Conservation (phyloP, 1,139 yeast species). For the Zygosaccharomyces sapae region DNA sequence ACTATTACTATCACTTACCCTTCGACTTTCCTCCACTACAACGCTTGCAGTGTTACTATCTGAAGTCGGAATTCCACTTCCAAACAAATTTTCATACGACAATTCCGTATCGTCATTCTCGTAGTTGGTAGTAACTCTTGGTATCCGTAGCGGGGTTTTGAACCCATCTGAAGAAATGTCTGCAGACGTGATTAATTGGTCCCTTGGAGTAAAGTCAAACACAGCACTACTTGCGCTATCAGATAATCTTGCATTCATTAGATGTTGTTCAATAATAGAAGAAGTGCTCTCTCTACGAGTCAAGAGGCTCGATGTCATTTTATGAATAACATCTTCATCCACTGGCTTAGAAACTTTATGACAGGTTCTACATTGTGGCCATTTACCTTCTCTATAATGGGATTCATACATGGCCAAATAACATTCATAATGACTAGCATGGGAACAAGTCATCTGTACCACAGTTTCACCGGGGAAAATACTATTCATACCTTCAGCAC, state of each 20-base stretch:
- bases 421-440: slow-evolving; percentile 32
- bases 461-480: slow-evolving; percentile 37
- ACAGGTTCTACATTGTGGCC: slow-evolving; percentile 33
- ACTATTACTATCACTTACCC: not conserved
- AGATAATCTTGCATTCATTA: slow-evolving; percentile 18
- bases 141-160: slow-evolving; percentile 13
- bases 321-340: slow-evolving; percentile 29
- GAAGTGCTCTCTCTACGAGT: slow-evolving; percentile 11
- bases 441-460: slow-evolving; percentile 36
- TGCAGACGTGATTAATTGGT: slow-evolving; percentile 31
- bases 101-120: slow-evolving; percentile 1
- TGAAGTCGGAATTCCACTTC: not conserved
- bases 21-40: not conserved
- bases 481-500: slow-evolving; percentile 36
- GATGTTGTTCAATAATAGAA: slow-evolving; percentile 18
- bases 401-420: slow-evolving; percentile 22
- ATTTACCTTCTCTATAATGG: slow-evolving; percentile 9
- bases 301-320: slow-evolving; percentile 25
- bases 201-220: slow-evolving; percentile 23
- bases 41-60: not conserved
- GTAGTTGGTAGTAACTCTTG: slow-evolving; percentile 1
- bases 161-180: slow-evolving; percentile 32
- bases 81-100: slow-evolving; percentile 3
- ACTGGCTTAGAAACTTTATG: slow-evolving; percentile 19
- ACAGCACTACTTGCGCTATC: slow-evolving; percentile 4